Evolutionary conservation across 140 eudicot genomes (phyloP), one percentile per base, ranked within the genome.

Genomic region (Stevia rebaudiana): DNA sequence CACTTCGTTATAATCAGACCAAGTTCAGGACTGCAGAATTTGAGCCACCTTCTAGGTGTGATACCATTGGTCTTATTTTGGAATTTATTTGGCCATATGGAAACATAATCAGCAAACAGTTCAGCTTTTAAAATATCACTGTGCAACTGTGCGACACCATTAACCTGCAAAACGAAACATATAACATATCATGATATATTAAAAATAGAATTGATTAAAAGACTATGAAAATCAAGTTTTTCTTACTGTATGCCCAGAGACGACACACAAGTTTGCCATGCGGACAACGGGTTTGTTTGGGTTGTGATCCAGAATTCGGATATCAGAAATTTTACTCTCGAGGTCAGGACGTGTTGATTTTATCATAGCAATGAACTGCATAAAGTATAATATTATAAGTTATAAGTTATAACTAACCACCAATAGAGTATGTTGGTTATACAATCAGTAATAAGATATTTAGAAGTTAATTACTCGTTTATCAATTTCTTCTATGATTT

Each of bases 231-330:
- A 12, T 35, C 5, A 22, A 31, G 21, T 15, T 30, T 16, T 17
- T 31, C 42, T 63, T 82, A 91, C 98, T 78, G 90, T 88, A 62
- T 94, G 99, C 55, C 95, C 81, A 49, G 99, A 94, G 41, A 94
- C 99, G 53, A 94, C 99, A 80, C 99, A 94, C 67, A 94, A 68
- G 77, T 94, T 94, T 61, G 99, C 99, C 99, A 94, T 94, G 49
- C 95, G 88, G 37, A 94, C 99, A 79, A 94, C 97, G 18, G 99
- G 88, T 63, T 94, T 94, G 63, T 78, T 82, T 24, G 95, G 94
- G 75, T 88, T 88, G 75, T 83, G 80, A 70, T 94, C 99, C 79
- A 94, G 68, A 69, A 94, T 67, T 72, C 95, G 75, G 61, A 94
- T 83, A 62, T 73, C 83, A 39, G 87, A 54, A 74, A 89, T 57